Evolutionary conservation across 345 rosid genomes (phyloP), one percentile per base, ranked within the genome.

Genomic region (Syzygium aqueum): DNA sequence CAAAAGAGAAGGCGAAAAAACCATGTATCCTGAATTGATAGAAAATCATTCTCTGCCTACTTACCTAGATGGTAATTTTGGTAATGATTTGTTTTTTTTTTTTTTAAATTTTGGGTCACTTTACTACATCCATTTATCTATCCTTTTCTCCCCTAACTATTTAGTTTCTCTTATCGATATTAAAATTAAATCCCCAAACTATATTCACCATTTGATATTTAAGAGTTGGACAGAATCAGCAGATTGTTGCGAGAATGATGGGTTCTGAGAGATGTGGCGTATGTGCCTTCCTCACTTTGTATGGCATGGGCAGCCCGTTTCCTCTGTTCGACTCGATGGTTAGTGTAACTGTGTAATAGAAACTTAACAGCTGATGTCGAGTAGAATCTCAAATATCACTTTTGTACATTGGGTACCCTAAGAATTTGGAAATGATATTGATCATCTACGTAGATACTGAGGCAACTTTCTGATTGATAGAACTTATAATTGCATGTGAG

Each of bases 1-100:
- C 91, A 87, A 84, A 84, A 63, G 87, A 86, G 86, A 90, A 49
- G 89, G 77, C 84, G 56, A 86, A 89, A 86, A 73, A 8, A 9
- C 11, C 40, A 65, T 6, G 25, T 73, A 33, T 73, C 46, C 46
- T 73, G 80, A 73, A 73, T 33, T 46, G 1, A 73, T 19, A 19
- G 46, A 17, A 73, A 61, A n/a, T 61, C 3, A 49, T 13, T 23
- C 49, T 19, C 25, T 33, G 80, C 80, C 73, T 40, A 17, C 49
- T 73, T 73, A 49, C 80, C 80, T 2, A 17, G 25, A 22, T 8
- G 80, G 1, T 17, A 19, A 73, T 73, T 73, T 33, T 73, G 46
- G 80, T 17, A 33, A 17, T 2, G 1, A 1, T 19, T 33, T 23
- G 5, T 17, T 67, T 67, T 3, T 59, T 28, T 28, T 28, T 65